Conservation (phyloP, 140 eudicot genomes). For the Anethum foeniculum region DNA sequence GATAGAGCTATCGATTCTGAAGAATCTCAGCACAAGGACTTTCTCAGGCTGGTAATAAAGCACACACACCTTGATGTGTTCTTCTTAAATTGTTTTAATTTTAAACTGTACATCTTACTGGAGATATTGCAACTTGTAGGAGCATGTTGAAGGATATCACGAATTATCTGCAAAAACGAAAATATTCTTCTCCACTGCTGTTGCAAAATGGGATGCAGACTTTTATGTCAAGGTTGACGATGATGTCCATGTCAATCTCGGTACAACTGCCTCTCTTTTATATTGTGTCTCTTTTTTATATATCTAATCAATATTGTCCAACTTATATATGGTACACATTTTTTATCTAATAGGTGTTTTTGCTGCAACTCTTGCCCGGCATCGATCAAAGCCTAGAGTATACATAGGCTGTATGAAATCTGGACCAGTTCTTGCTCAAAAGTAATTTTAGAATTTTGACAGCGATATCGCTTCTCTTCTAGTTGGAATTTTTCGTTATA, state of each 20-base stretch:
- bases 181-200: conserved; percentile 69
- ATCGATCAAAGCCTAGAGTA: conserved; percentile 65
- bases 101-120: conserved; percentile 13
- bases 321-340: conserved; percentile 7
- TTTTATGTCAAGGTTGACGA: conserved; percentile 81
- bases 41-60: conserved; percentile 58
- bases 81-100: background rate
- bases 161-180: conserved; percentile 78
- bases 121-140: conserved; percentile 29
- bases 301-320: background rate
- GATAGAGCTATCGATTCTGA: conserved; percentile 96
- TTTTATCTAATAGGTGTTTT: conserved; percentile 42
- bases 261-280: conserved; percentile 29
- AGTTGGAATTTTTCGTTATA: conserved; percentile 2
- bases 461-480: background rate
- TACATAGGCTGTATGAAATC: conserved; percentile 93
- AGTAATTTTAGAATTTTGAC: conserved; percentile 30
- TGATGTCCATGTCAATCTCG: conserved; percentile 86
- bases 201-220: conserved; percentile 79
- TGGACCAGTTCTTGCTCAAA: conserved; percentile 73
- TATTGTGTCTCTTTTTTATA: background rate
- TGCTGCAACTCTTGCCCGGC: conserved; percentile 63
- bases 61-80: background rate
- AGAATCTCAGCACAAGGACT: conserved; percentile 93
- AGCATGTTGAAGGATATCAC: conserved; percentile 81